Conservation (phyloP, 2,329 filamentous ascomycete species). For the Fusarium sp. region DNA sequence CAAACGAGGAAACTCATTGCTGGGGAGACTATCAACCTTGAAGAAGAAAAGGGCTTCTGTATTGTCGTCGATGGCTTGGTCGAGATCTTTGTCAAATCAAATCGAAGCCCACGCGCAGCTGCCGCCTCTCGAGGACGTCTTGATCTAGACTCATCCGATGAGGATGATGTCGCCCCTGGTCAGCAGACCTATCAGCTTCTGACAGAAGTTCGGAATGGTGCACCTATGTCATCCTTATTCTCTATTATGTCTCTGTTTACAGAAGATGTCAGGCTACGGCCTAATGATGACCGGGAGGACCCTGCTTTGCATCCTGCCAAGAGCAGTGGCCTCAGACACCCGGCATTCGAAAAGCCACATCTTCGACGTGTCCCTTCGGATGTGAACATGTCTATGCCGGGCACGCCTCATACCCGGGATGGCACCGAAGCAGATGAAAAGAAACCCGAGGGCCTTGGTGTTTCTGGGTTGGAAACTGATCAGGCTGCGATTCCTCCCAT, state of each 20-base stretch:
- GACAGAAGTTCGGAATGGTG: slow-evolving; percentile 97
- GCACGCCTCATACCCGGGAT: slow-evolving; percentile 55
- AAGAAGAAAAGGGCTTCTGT: slow-evolving; percentile 98
- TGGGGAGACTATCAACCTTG: slow-evolving; percentile 92
- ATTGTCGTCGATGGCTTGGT: slow-evolving; percentile 96
- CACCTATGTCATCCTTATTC: slow-evolving; percentile 98
- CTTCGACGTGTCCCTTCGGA: slow-evolving; percentile 32
- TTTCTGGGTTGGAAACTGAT: slow-evolving; percentile 23
- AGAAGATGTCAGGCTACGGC: slow-evolving; percentile 86
- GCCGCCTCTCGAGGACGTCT: slow-evolving; percentile 40
- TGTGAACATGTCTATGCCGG: slow-evolving; percentile 53
- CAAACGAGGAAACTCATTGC: slow-evolving; percentile 97
- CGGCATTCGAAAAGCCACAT: slow-evolving; percentile 43
- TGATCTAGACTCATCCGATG: slow-evolving; percentile 63
- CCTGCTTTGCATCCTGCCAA: slow-evolving; percentile 38
- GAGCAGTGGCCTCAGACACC: slow-evolving; percentile 49
- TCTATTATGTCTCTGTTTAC: slow-evolving; percentile 98
- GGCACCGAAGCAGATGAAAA: slow-evolving; percentile 24
- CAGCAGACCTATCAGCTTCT: slow-evolving; percentile 93
- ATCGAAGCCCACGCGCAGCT: slow-evolving; percentile 62
- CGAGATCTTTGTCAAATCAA: slow-evolving; percentile 97
- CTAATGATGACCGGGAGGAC: slow-evolving; percentile 77
- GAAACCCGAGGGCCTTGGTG: slow-evolving; percentile 29
- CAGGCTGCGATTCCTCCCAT: slow-evolving; percentile 77
- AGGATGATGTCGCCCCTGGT: slow-evolving; percentile 75